A percentile compares a stretch with the other conserved stretches of the same genome.
These are phyloP conservation scores for Coffea humblotiana DNA, from an alignment of 305 asterid genomes.

Conservation along the genomic window DNA sequence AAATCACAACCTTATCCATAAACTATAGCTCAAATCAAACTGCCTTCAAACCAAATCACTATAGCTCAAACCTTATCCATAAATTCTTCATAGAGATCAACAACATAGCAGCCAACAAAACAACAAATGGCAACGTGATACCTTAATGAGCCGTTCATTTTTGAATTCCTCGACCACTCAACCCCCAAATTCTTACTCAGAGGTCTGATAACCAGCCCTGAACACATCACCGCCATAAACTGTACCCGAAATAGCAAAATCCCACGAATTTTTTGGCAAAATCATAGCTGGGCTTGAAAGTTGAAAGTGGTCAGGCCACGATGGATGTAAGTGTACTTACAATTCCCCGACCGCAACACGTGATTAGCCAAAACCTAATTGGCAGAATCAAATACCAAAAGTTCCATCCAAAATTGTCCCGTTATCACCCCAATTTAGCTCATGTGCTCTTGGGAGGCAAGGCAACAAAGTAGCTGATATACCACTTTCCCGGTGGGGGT, in stretches of 20 bases:
- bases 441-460: constrained; percentile 30
- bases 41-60: background rate
- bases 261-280: constrained; percentile 74
- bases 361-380: no score
- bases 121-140: constrained; percentile 26
- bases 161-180: constrained; percentile 77
- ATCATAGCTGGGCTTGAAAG: no score
- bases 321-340: no score
- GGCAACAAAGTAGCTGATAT: constrained; percentile 28
- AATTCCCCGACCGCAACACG: no score
- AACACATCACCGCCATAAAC: constrained; percentile 63
- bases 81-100: constrained; percentile 17
- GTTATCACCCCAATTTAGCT: no score
- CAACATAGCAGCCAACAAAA: constrained; percentile 17
- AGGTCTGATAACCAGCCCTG: constrained; percentile 74
- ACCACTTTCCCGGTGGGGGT: constrained; percentile 30
- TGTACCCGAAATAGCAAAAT: constrained; percentile 63
- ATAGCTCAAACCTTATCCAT: background rate
- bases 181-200: constrained; percentile 71
- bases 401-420: no score
- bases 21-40: background rate
- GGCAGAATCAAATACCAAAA: no score
- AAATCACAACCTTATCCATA: background rate
- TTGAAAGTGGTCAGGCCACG: no score
- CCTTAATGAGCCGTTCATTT: constrained; percentile 73